Evolutionary conservation across 2,329 filamentous ascomycete species (phyloP).

Genomic region (Gaeumannomyces tritici): DNA sequence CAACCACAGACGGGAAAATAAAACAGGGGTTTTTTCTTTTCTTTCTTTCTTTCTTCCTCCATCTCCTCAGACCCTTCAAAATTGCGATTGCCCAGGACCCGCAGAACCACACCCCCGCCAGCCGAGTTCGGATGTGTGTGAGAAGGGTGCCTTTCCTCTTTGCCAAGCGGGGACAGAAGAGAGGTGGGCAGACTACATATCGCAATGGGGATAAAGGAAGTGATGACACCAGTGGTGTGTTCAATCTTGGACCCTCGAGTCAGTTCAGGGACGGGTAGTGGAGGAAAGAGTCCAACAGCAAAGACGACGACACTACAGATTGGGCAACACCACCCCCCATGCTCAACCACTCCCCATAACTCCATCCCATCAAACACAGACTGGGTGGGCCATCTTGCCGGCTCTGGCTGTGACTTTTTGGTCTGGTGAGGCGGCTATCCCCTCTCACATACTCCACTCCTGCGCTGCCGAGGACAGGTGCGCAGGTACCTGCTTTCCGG

Average conservation of each 20-base stretch:
- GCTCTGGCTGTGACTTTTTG: not conserved
- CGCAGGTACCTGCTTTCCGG: not conserved
- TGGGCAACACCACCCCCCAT: no score
- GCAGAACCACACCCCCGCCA: not conserved
- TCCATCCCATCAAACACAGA: no score
- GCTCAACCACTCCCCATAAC: no score
- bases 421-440: no score
- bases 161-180: not conserved
- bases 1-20: no score
- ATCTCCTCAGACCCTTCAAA: no score
- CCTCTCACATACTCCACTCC: no score
- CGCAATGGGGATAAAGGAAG: not conserved
- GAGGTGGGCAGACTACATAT: not conserved
- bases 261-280: no score
- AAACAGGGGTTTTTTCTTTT: not conserved
- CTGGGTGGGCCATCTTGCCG: not conserved
- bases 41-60: not conserved
- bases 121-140: not conserved
- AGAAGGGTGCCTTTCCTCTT: not conserved
- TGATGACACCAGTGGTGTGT: no score
- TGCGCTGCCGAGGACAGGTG: no score
- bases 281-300: not conserved
- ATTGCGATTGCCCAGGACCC: conserved; percentile 1
- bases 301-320: no score
- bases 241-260: no score